Conservation (phyloP, 2,329 filamentous ascomycete genomes). For the Botryosphaeria dothidea region DNA sequence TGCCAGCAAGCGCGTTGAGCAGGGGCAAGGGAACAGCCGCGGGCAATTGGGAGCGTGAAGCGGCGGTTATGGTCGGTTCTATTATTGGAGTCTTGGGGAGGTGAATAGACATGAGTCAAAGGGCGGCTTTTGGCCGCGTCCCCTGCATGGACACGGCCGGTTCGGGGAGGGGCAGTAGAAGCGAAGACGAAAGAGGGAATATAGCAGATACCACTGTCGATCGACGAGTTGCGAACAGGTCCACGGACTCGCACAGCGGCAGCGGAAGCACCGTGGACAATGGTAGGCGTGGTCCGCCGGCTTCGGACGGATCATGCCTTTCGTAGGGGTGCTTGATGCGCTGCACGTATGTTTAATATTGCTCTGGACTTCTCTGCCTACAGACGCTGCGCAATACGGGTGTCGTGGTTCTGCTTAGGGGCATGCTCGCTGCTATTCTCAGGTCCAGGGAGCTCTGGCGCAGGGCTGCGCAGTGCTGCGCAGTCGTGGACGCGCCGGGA, state of each 20-base stretch:
- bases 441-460: background rate
- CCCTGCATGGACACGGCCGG: background rate
- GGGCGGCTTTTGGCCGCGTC: background rate
- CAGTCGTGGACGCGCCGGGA: background rate
- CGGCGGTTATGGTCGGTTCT: conserved; percentile 90
- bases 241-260: too few relatives aligned
- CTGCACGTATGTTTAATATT: background rate
- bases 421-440: background rate
- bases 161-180: background rate
- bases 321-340: background rate
- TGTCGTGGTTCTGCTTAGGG: background rate
- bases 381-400: background rate
- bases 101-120: conserved; percentile 20
- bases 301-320: background rate
- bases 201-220: background rate
- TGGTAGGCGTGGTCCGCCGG: background rate
- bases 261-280: too few relatives aligned
- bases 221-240: too few relatives aligned
- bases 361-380: background rate
- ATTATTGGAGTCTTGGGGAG: conserved; percentile 61
- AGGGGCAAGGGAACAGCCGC: conserved; percentile 48
- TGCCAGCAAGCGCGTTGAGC: conserved; percentile 58
- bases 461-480: background rate
- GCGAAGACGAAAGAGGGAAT: conserved; percentile 1
- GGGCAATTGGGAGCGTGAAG: conserved; percentile 80